Evolutionary conservation across 768 basidiomycete genomes (phyloP).

Genomic region (Leccinellum rugosiceps): DNA sequence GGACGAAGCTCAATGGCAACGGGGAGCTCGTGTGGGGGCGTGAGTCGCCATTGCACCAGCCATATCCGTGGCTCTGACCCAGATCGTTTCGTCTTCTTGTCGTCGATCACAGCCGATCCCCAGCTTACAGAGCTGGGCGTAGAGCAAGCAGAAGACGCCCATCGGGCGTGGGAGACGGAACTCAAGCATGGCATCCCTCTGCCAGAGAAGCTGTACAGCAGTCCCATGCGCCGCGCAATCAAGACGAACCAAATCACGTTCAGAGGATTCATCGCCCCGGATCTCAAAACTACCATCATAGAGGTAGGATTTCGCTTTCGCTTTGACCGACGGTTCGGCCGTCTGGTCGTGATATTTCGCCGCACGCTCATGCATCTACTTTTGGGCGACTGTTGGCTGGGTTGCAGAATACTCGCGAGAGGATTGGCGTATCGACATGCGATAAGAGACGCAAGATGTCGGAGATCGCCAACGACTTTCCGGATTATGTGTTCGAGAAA

Average conservation of each 20-base stretch:
- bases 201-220: slow-evolving; percentile 57
- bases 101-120: slow-evolving; percentile 52
- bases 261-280: slow-evolving; percentile 34
- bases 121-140: slow-evolving; percentile 57
- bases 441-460: slow-evolving; percentile 55
- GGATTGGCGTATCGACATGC: slow-evolving; percentile 66
- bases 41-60: slow-evolving; percentile 33
- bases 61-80: neutral
- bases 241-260: slow-evolving; percentile 57
- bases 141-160: slow-evolving; percentile 49
- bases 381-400: neutral
- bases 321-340: neutral
- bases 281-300: slow-evolving; percentile 41
- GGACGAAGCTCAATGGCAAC: slow-evolving; percentile 60
- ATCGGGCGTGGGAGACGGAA: slow-evolving; percentile 49
- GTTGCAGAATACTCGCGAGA: slow-evolving; percentile 61
- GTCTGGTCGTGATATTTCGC: neutral
- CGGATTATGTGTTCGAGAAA: slow-evolving; percentile 51
- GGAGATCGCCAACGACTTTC: slow-evolving; percentile 46
- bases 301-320: slow-evolving; percentile 45
- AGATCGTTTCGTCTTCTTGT: neutral
- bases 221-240: slow-evolving; percentile 61
- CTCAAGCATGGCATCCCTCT: slow-evolving; percentile 39
- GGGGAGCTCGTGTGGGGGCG: slow-evolving; percentile 73
- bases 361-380: neutral